These are phyloP conservation scores for Xylariales sp. DNA, from an alignment of 2,329 filamentous ascomycete genomes.

Conservation along the genomic window DNA sequence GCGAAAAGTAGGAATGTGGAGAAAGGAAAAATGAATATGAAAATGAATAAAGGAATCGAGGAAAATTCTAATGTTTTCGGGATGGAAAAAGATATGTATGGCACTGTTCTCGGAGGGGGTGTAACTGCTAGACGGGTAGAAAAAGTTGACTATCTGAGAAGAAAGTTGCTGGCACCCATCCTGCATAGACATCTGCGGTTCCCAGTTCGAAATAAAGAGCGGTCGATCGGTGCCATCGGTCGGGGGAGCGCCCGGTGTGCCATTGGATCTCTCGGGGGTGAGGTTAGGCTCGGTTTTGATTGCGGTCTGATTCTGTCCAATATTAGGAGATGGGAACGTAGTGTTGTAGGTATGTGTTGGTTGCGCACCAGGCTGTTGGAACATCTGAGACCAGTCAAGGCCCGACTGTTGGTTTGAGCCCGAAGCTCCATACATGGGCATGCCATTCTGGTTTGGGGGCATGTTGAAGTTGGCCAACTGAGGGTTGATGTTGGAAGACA, in stretches of 20 bases:
- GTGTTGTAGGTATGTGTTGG: constrained; percentile 67
- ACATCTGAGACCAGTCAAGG: constrained; percentile 83
- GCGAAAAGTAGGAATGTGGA: constrained; percentile 78
- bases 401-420: constrained; percentile 70
- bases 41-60: constrained; percentile 78
- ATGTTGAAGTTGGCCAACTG: constrained; percentile 74
- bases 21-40: constrained; percentile 77
- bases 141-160: constrained; percentile 67
- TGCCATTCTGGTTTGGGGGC: constrained; percentile 71
- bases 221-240: constrained; percentile 55
- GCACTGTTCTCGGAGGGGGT: constrained; percentile 65
- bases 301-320: constrained; percentile 75
- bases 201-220: constrained; percentile 61
- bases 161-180: constrained; percentile 66
- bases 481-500: constrained; percentile 71
- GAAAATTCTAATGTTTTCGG: constrained; percentile 77
- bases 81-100: constrained; percentile 71
- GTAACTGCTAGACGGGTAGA: constrained; percentile 66
- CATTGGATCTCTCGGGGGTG: constrained; percentile 62
- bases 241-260: constrained; percentile 57
- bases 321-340: constrained; percentile 70
- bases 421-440: constrained; percentile 71
- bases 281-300: constrained; percentile 74
- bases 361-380: constrained; percentile 75
- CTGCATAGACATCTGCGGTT: constrained; percentile 59